Evolutionary conservation across 2,329 filamentous ascomycete species (phyloP).

Genomic region (Aspergillus fumigatus): DNA sequence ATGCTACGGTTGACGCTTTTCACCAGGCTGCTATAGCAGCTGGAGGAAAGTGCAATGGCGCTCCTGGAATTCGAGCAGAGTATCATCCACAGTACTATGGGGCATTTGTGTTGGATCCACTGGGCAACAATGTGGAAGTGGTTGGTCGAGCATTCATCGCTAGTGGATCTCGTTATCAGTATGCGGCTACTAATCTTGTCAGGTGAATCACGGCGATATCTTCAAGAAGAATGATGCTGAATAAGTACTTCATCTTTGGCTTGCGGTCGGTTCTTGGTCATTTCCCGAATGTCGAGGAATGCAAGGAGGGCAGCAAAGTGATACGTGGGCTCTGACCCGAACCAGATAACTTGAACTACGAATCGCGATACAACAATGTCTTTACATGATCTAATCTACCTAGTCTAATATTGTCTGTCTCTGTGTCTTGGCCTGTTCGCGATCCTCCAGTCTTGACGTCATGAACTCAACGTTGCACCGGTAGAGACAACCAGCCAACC

Average conservation of each 20-base stretch:
- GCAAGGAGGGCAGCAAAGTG: too few species aligned
- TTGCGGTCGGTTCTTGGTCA: neutral
- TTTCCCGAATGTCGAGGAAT: neutral
- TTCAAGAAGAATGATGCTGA: too few species aligned
- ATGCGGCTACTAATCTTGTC: neutral
- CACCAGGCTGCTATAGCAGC: conserved; percentile 41
- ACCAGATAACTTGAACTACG: neutral
- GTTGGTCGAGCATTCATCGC: conserved; percentile 4
- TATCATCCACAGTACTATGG: conserved; percentile 49
- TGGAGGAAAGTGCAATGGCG: conserved; percentile 48
- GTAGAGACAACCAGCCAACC: neutral
- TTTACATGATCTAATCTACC: neutral
- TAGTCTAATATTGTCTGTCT: too few species aligned
- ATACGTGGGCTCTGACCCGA: too few species aligned
- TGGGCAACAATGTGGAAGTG: conserved; percentile 52
- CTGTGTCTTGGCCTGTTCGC: too few species aligned
- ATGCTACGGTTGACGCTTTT: conserved; percentile 43
- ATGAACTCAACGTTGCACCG: neutral
- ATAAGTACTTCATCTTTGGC: too few species aligned
- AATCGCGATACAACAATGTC: neutral
- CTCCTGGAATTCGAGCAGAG: conserved; percentile 42
- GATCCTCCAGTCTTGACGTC: neutral
- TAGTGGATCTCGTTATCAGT: neutral
- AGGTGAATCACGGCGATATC: neutral
- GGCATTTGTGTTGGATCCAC: conserved; percentile 48